phyloP scores from a whole-genome alignment of 306 rosid genomes.

The Mimosa bimucronata region DNA sequence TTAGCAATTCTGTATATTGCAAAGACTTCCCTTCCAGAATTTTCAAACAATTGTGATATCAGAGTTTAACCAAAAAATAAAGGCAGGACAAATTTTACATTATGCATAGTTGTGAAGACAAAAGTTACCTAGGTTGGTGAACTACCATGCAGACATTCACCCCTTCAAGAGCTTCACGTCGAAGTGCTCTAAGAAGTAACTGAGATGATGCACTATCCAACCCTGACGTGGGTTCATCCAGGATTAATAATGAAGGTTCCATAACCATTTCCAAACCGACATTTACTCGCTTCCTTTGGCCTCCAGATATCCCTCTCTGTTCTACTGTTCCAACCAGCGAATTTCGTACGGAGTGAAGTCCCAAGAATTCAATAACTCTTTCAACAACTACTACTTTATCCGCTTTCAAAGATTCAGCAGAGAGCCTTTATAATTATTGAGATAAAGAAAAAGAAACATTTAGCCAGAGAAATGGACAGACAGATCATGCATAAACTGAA shows the following conservation, averaged over 20 bases:
- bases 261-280: slow-evolving; percentile 98
- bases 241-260: slow-evolving; percentile 94
- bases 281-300: slow-evolving; percentile 97
- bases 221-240: slow-evolving; percentile 98
- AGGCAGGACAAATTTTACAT: neutral
- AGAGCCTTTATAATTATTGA: slow-evolving; percentile 53
- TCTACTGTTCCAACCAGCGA: slow-evolving; percentile 93
- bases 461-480: neutral
- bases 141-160: slow-evolving; percentile 95
- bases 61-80: neutral
- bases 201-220: slow-evolving; percentile 98
- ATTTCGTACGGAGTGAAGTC: slow-evolving; percentile 86
- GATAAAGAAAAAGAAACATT: slow-evolving; percentile 20
- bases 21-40: neutral
- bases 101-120: slow-evolving; percentile 23
- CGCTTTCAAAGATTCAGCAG: slow-evolving; percentile 66
- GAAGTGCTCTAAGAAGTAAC: slow-evolving; percentile 87
- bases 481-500: slow-evolving; percentile 5
- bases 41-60: neutral
- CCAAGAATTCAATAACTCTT: slow-evolving; percentile 88
- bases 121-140: slow-evolving; percentile 96
- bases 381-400: slow-evolving; percentile 89
- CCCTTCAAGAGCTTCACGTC: slow-evolving; percentile 98
- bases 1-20: neutral
- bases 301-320: slow-evolving; percentile 96